Evolutionary conservation across 108 stramenopile species (phyloP), one percentile per base, ranked within the genome.

Genomic region (Nitzschia inconspicua): DNA sequence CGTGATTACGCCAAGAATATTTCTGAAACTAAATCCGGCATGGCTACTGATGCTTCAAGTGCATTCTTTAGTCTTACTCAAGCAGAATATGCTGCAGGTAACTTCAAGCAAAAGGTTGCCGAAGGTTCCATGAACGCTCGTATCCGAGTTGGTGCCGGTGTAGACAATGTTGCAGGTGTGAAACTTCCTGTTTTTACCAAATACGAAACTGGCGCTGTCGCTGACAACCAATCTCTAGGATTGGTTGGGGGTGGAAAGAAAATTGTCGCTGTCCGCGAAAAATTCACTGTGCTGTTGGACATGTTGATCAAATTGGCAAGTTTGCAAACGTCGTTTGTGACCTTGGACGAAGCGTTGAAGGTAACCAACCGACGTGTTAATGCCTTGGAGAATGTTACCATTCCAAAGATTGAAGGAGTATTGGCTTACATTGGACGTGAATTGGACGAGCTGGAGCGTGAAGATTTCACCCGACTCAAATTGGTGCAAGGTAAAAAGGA

Each of bases 391-490:
- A 97, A 97, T 77, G 97, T 98, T 16, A 98, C 97, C 44, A 94
- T 98, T 82, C 97, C 97, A 35, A 92, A 89, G 44, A 98, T 98
- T 73, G 88, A 97, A 71, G 73, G 54, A 5, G 79, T 84, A n/a
- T 72, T 98, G 42, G 69, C 65, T 41, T 98, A 98, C 77, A 98
- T 98, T 76, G 84, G 79, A 43, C 78, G 95, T 57, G 97, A 98
- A 56, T 77, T 98, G 63, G 97, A 98, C 81, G 97, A 98, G 78
- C 88, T 98, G 66, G 97, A 98, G 71, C 83, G 97, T 71, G 97
- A 98, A 70, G 97, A 98, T 67, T 98, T 98, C 65, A 98, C 97
- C 6, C 89, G 97, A 56, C 84, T 98, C 26, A 98, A 98, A 79
- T 87, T 96, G 36, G 96, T 98, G 41, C 87, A 96, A 76, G 77